Conservation (phyloP, 1,139 yeast species). For the Candida freyschussii region DNA sequence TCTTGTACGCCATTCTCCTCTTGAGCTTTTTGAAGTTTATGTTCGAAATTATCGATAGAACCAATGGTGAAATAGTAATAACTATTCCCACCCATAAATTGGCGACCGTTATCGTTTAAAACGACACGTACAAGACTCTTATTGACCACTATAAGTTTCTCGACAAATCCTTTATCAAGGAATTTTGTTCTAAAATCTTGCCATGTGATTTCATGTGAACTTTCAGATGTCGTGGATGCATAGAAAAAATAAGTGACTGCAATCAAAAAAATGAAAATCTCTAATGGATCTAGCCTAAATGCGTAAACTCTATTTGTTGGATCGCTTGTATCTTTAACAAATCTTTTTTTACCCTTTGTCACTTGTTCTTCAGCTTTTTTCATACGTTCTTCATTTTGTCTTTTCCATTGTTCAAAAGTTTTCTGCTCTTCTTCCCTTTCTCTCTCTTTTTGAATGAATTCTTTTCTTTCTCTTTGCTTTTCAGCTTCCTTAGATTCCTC, state of each 20-base stretch:
- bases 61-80: constrained; percentile 67
- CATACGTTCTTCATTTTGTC: constrained; percentile 13
- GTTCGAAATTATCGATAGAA: constrained; percentile 87
- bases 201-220: constrained; percentile 30
- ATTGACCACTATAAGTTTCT: constrained; percentile 70
- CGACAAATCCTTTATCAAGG: constrained; percentile 79
- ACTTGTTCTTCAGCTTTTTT: constrained; percentile 16
- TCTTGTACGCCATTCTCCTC: constrained; percentile 59
- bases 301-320: constrained; percentile 28
- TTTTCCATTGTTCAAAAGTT: constrained; percentile 8
- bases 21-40: constrained; percentile 72
- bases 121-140: constrained; percentile 49
- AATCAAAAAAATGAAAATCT: constrained; percentile 28
- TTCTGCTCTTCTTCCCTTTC: constrained; percentile 11
- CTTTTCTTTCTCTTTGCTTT: constrained; percentile 19
- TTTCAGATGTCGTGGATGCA: constrained; percentile 25
- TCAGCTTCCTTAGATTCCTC: constrained; percentile 1
- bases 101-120: constrained; percentile 38
- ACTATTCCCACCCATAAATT: constrained; percentile 12
- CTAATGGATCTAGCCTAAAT: constrained; percentile 30
- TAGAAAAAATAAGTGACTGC: constrained; percentile 29
- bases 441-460: constrained; percentile 8
- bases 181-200: constrained; percentile 86
- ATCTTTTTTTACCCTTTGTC: constrained; percentile 17
- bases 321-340: constrained; percentile 27